These are phyloP conservation scores for Alternaria triticina DNA, from an alignment of 2,329 filamentous ascomycete genomes.

Conservation along the genomic window DNA sequence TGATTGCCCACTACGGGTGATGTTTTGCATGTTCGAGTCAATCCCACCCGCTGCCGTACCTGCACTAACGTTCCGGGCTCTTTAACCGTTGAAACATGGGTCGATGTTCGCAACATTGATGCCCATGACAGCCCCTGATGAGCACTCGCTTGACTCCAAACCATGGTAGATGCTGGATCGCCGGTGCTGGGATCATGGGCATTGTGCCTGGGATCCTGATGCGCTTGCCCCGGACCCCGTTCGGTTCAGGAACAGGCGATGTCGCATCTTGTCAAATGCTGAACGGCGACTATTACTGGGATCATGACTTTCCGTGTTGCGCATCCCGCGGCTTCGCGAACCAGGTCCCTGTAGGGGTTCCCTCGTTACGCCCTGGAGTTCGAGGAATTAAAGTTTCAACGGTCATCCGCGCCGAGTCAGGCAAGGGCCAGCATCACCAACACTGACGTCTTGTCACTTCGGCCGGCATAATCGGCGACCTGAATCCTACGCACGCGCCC, in stretches of 20 bases:
- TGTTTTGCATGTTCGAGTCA: constrained; percentile 26
- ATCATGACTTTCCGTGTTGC: constrained; percentile 12
- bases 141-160: constrained; percentile 4
- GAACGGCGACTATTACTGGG: constrained; percentile 10
- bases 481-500: constrained; percentile 25
- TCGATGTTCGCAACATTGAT: constrained; percentile 9
- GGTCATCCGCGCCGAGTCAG: constrained; percentile 25
- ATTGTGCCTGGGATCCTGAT: constrained; percentile 2
- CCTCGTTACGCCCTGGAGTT: constrained; percentile 1
- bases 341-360: constrained; percentile 8
- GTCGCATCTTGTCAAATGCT: constrained; percentile 9
- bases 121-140: constrained; percentile 8
- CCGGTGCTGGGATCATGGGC: constrained; percentile 7
- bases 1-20: constrained; percentile 23
- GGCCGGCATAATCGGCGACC: constrained; percentile 12
- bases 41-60: constrained; percentile 9
- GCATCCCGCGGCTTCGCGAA: constrained; percentile 10
- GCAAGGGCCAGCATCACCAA: background rate
- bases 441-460: constrained; percentile 2
- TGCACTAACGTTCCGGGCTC: constrained; percentile 2
- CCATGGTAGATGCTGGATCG: constrained; percentile 21
- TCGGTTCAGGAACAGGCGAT: constrained; percentile 8
- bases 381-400: constrained; percentile 28
- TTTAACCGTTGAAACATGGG: constrained; percentile 11
- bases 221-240: constrained; percentile 7